Base-by-base conservation (phyloP, 2,329 filamentous ascomycete genomes). In the Cercospora berteroae region DNA sequence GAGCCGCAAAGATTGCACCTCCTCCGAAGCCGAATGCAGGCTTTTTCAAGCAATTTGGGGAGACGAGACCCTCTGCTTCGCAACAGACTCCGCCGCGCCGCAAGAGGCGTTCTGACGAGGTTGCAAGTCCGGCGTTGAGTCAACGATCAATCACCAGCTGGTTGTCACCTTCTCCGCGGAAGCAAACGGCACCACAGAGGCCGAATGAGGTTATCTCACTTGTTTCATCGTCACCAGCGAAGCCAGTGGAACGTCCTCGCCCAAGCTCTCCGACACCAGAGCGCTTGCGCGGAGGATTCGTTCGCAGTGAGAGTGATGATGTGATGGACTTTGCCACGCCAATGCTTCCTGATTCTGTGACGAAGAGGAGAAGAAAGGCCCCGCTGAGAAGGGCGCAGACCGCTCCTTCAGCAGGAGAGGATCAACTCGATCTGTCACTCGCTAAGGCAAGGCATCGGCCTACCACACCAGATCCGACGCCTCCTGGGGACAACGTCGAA, bases 271-370 rank as follows among this genome's bases (percentile, higher is more conserved):
- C 71, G 9, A 71, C 71, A 13, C 71, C 68, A 16, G 66, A 71
- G 31, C 67, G 70, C 23, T 25, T 67, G 7, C 50, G 70, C 8
- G 55, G 52, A 20, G 57, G 69, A 16, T 72, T 72, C 64, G 44
- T 61, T 6, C 64, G 64, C 2, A 57, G 29, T 13, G 29, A 31
- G 6, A 31, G 61, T 18, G 50, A 64, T 57, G 33, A 44, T 42
- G 29, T 25, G 9, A 10, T 44, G 10, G 33, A 42, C 50, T 58
- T 44, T 16, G 20, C 33, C 13, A 31, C 60, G 13, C 18, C 25
- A 48, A 67, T 52, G 56, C 66, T 79, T 5, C 76, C 77, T 2
- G 72, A 70, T n/a, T 76, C 76, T 3, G 74, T 79, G 2, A 78
- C 76, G 0, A 75, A 75, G 60, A 71, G 77, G 31, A 67, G 74